Evolutionary conservation across 2,329 filamentous ascomycete species (phyloP).

Genomic region (Phyllosticta capitalensis): DNA sequence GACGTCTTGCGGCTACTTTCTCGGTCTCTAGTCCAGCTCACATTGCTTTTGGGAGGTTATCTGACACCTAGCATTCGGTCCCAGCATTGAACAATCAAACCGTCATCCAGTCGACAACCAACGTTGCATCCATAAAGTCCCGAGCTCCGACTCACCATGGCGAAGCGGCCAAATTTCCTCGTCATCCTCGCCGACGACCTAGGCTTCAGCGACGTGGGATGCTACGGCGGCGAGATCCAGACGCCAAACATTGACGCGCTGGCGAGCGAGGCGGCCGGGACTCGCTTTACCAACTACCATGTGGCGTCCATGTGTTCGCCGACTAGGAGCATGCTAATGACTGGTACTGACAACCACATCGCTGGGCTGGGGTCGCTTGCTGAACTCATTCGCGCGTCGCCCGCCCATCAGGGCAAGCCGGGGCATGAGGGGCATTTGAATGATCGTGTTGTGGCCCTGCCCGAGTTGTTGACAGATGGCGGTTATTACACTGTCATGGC

Average conservation of each 20-base stretch:
- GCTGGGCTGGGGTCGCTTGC: conserved; percentile 45
- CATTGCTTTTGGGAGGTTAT: not conserved
- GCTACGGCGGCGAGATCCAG: conserved; percentile 51
- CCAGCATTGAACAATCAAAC: not conserved
- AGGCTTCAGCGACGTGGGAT: conserved; percentile 50
- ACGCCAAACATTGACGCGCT: conserved; percentile 50
- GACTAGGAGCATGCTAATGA: conserved; percentile 57
- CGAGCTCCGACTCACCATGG: not conserved
- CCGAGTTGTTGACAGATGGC: conserved; percentile 48
- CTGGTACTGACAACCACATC: conserved; percentile 53
- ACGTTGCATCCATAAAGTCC: not conserved
- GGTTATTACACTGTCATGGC: conserved; percentile 53
- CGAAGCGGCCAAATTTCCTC: conserved; percentile 47
- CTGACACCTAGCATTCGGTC: not conserved
- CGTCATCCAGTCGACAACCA: not conserved
- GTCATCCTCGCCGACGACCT: conserved; percentile 50
- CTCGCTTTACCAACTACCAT: conserved; percentile 56
- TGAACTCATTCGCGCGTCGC: conserved; percentile 35
- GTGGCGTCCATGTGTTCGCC: conserved; percentile 56
- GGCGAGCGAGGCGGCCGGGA: conserved; percentile 33
- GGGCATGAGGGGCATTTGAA: conserved; percentile 58
- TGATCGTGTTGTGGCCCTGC: conserved; percentile 46
- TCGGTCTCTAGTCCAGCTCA: not conserved
- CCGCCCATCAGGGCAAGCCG: conserved; percentile 47
- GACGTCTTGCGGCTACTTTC: not conserved